Base-by-base conservation (phyloP, 169 alveolate genomes). In the Eimeria brunetti region DNA sequence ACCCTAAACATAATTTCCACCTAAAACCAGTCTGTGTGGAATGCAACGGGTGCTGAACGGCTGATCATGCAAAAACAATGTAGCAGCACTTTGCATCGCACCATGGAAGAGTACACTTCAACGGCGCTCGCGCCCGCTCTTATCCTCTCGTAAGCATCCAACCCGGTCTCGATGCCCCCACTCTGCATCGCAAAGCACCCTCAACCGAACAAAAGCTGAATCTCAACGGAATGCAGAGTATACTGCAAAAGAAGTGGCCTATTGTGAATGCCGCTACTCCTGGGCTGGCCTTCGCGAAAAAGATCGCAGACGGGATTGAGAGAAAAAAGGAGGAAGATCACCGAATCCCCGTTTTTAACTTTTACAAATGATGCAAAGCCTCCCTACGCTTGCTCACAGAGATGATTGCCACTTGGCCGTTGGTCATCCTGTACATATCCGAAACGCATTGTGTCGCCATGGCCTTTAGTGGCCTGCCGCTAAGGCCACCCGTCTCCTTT, bases 71-170 rank as follows among this genome's bases (percentile, higher is more conserved):
- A 73, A 22, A 38, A 38, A 14, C 12, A 73, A 38, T 38, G 51
- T 36, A 73, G 83, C 44, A 16, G 83, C 33, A 75, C 64, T 27
- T 86, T 86, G 16, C 24, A 41, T 27, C 94, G 14, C 62, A 98
- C 98, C 97, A 98, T 44, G 46, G 97, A 95, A 1, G 98, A 97
- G 96, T 95, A 97, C 76, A 98, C 69, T 85, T 98, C 98, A 36
- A 98, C 97, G 5, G 96, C 97, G 5, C 98, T 96, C 14, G 99
- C 99, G 14, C 99, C 99, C 0, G 99, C 98, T 71, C 97, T 98
- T 14, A 98, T 97, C 95, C 97, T 96, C 80, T 97, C 98, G 80
- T 97, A 94, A 33, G 98, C 98, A 89, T 98, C 99, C 46, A 83
- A 94, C 12, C 98, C 98, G 5, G 96, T 89, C 58, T 97, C 97